Evolutionary conservation across 2,329 filamentous ascomycete genomes (phyloP).

Genomic region (Huntiella savannae): DNA sequence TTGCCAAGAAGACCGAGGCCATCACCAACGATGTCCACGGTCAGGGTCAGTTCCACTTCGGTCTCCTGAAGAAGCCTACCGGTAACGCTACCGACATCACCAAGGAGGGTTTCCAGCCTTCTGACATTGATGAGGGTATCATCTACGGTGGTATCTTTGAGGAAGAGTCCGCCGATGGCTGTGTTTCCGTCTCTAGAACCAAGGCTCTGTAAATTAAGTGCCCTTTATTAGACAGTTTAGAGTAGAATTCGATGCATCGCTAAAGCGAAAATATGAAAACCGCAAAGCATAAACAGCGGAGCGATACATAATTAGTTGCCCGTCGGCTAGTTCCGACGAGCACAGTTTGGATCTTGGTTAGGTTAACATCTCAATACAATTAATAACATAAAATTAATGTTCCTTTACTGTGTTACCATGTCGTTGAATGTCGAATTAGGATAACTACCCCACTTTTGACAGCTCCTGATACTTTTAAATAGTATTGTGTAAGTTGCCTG

Average conservation of each 20-base stretch:
- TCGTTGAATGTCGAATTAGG: too few species aligned
- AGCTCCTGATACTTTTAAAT: too few species aligned
- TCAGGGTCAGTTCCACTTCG: slow-evolving; percentile 32
- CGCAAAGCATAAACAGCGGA: background rate
- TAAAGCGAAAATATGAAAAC: background rate
- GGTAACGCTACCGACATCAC: slow-evolving; percentile 25
- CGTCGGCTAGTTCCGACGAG: too few species aligned
- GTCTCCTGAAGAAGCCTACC: slow-evolving; percentile 41
- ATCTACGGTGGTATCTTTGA: slow-evolving; percentile 33
- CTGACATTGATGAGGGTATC: slow-evolving; percentile 31
- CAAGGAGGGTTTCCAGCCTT: slow-evolving; percentile 28
- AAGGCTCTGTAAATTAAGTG: slow-evolving; percentile 7
- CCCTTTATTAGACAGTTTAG: background rate
- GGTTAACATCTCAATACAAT: too few species aligned
- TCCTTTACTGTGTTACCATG: too few species aligned
- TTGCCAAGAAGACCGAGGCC: slow-evolving; percentile 27
- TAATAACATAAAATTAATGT: too few species aligned
- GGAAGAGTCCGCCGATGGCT: slow-evolving; percentile 27
- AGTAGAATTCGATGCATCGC: background rate
- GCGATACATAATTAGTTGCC: too few species aligned
- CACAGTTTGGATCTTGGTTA: too few species aligned
- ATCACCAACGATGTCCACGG: slow-evolving; percentile 21
- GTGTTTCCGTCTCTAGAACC: slow-evolving; percentile 19
- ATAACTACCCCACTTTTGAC: too few species aligned
- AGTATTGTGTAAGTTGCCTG: too few species aligned